Evolutionary conservation across 2,329 filamentous ascomycete species (phyloP).

Genomic region (Hypoxylon sp.): DNA sequence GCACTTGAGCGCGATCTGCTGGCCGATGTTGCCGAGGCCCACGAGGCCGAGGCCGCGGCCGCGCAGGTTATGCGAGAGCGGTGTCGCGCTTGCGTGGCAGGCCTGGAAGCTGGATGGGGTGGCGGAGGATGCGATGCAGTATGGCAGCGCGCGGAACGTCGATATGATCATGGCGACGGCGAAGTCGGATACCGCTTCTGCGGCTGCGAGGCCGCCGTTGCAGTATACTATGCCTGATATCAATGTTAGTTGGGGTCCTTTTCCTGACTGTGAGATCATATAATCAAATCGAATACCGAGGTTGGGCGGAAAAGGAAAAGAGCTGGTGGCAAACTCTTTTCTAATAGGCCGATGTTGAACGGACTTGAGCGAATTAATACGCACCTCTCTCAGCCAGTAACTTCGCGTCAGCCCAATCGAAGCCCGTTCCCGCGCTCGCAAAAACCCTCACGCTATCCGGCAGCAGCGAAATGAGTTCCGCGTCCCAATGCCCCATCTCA

Average conservation of each 20-base stretch:
- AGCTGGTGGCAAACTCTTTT: background rate
- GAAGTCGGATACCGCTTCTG: constrained; percentile 81
- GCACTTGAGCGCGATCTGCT: constrained; percentile 72
- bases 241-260: background rate
- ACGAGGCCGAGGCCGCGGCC: constrained; percentile 75
- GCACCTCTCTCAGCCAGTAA: constrained; percentile 72
- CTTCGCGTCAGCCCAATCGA: constrained; percentile 73
- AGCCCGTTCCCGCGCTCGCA: constrained; percentile 72
- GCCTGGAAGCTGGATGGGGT: constrained; percentile 62
- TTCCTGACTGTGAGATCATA: background rate
- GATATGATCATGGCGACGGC: constrained; percentile 77
- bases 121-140: constrained; percentile 69
- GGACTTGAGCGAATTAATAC: constrained; percentile 35
- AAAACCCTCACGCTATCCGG: constrained; percentile 69
- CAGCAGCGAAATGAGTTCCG: constrained; percentile 69
- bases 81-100: constrained; percentile 73
- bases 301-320: background rate
- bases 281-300: background rate
- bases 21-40: constrained; percentile 77
- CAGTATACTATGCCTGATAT: constrained; percentile 75
- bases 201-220: constrained; percentile 78
- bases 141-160: constrained; percentile 77
- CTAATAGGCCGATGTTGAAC: background rate
- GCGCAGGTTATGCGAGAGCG: constrained; percentile 74
- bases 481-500: constrained; percentile 75